Evolutionary conservation across 2,329 filamentous ascomycete genomes (phyloP).

Genomic region (Cordyceps pruinosa): DNA sequence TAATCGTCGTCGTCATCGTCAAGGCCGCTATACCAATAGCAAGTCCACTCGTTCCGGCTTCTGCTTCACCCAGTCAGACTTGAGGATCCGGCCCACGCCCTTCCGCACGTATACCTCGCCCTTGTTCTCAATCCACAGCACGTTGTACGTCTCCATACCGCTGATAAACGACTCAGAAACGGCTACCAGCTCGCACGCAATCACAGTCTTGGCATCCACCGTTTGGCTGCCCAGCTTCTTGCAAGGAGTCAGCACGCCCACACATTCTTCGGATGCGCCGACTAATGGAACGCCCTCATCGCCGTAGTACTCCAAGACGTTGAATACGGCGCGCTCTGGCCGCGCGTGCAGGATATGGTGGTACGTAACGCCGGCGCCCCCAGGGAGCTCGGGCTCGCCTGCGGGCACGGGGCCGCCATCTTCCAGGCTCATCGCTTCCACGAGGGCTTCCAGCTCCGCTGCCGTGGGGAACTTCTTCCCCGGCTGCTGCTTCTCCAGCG

Average conservation of each 20-base stretch:
- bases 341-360: constrained; percentile 6
- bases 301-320: constrained; percentile 2
- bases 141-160: constrained; percentile 5
- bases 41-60: neutral
- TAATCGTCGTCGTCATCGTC: neutral
- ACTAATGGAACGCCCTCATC: constrained; percentile 8
- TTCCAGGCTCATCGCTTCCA: neutral
- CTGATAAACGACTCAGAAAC: constrained; percentile 5
- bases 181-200: constrained; percentile 2
- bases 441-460: neutral
- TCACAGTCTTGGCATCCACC: constrained; percentile 6
- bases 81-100: constrained; percentile 8
- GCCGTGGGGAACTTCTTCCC: neutral
- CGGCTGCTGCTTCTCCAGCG: constrained; percentile 7
- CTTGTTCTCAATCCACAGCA: constrained; percentile 8
- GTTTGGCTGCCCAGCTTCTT: constrained; percentile 1
- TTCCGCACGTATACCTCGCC: constrained; percentile 1
- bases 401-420: neutral
- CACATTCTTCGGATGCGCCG: constrained; percentile 1
- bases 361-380: neutral
- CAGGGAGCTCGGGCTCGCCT: neutral
- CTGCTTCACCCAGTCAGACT: constrained; percentile 5
- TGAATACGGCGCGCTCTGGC: constrained; percentile 5
- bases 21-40: neutral
- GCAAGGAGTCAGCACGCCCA: constrained; percentile 6